These are phyloP conservation scores for Brettanomyces nanus DNA, from an alignment of 805 yeast genomes.

Conservation along the genomic window DNA sequence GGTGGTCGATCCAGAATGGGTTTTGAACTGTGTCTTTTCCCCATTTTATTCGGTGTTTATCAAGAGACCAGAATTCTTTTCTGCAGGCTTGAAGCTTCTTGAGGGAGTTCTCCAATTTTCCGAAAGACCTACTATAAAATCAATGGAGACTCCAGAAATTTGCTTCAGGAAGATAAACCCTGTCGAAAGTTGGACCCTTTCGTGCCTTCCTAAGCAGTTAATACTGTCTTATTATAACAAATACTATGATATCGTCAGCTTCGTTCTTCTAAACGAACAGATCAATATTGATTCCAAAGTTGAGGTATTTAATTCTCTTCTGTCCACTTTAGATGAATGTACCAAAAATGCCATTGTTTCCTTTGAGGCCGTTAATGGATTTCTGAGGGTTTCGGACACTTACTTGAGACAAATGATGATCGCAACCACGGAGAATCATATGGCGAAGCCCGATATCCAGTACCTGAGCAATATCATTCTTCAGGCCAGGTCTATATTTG, in stretches of 20 bases:
- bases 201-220: conserved; percentile 3
- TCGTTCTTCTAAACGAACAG: not conserved
- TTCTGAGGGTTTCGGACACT: not conserved
- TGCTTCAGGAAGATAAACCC: conserved; percentile 4
- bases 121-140: not conserved
- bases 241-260: conserved; percentile 1
- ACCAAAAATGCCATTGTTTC: not conserved
- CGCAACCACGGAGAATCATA: not conserved
- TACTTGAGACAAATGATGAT: not conserved
- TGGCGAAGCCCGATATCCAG: not conserved
- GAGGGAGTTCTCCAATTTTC: not conserved
- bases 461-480: not conserved
- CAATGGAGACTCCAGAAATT: not conserved
- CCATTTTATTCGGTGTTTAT: conserved; percentile 3
- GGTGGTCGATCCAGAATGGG: not conserved
- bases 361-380: conserved; percentile 2
- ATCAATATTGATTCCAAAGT: not conserved
- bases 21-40: not conserved
- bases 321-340: not conserved
- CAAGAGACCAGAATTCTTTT: conserved; percentile 1
- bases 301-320: not conserved
- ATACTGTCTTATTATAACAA: not conserved
- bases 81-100: not conserved
- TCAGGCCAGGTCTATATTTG: conserved; percentile 2
- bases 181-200: conserved; percentile 1